Evolutionary conservation across 345 rosid genomes (phyloP).

Genomic region (Syzygium grande): DNA sequence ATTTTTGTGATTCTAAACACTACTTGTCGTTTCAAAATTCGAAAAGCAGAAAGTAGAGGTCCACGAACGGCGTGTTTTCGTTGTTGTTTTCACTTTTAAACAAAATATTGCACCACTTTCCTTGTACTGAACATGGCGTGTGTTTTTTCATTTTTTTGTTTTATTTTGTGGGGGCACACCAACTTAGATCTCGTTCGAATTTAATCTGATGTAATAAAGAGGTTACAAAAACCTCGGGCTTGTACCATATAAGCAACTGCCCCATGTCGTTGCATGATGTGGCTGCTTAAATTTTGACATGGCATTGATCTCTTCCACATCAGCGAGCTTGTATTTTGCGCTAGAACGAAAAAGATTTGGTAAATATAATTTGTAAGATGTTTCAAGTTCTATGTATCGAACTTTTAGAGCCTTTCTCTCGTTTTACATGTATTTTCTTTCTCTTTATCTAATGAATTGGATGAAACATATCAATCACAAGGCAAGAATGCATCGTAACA

Average conservation of each 20-base stretch:
- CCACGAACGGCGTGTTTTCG: not conserved
- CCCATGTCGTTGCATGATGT: not conserved
- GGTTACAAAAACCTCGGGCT: not conserved
- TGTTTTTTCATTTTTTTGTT: not conserved
- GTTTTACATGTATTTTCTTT: not conserved
- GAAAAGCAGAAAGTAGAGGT: not conserved
- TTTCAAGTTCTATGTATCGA: not conserved
- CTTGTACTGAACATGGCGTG: not conserved
- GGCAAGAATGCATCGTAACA: not conserved
- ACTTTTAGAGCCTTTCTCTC: not conserved
- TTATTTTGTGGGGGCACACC: not conserved
- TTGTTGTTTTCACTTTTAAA: not conserved
- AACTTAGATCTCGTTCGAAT: not conserved
- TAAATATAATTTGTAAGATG: not conserved
- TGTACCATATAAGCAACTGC: not conserved
- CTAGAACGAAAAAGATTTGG: not conserved
- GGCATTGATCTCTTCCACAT: not conserved
- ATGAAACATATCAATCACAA: not conserved
- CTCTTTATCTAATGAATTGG: not conserved
- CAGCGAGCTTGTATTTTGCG: not conserved
- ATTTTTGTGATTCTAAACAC: not conserved
- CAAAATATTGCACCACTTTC: not conserved
- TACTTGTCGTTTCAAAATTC: not conserved
- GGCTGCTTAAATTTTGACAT: not conserved
- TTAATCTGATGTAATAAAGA: not conserved